Evolutionary conservation across 129 eudicot genomes (phyloP).

Genomic region (Flaveria robusta): DNA sequence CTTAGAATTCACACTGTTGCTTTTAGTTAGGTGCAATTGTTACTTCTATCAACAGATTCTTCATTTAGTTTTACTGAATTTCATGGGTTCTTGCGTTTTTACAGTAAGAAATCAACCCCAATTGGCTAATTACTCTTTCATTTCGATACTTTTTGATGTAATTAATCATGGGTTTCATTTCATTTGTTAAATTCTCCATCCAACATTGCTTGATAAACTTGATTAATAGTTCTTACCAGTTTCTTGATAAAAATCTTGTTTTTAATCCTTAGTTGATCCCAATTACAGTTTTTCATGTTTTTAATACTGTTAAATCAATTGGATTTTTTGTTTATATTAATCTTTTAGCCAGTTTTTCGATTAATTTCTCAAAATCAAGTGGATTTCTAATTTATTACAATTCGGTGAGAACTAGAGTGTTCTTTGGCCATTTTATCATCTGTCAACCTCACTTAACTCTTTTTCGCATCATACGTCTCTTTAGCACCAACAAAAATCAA

Average conservation of each 20-base stretch:
- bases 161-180: not conserved
- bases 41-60: not conserved
- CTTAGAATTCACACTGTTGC: not conserved
- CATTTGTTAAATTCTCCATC: no score
- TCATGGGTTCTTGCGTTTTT: not conserved
- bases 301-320: no score
- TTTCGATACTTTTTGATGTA: not conserved
- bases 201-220: no score
- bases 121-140: constrained; percentile 8
- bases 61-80: constrained; percentile 7
- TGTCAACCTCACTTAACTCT: constrained; percentile 23
- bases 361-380: constrained; percentile 26
- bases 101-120: constrained; percentile 8
- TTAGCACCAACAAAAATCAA: not conserved
- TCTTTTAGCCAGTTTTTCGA: not conserved
- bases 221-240: no score
- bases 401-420: constrained; percentile 6
- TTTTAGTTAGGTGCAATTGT: not conserved
- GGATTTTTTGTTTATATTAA: not conserved
- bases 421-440: constrained; percentile 21
- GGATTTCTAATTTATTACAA: not conserved
- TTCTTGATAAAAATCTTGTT: no score
- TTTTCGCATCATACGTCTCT: constrained; percentile 17
- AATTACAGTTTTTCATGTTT: no score
- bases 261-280: no score